Base-by-base conservation (phyloP, 129 eudicot species). In the Dittrichia graveolens region DNA sequence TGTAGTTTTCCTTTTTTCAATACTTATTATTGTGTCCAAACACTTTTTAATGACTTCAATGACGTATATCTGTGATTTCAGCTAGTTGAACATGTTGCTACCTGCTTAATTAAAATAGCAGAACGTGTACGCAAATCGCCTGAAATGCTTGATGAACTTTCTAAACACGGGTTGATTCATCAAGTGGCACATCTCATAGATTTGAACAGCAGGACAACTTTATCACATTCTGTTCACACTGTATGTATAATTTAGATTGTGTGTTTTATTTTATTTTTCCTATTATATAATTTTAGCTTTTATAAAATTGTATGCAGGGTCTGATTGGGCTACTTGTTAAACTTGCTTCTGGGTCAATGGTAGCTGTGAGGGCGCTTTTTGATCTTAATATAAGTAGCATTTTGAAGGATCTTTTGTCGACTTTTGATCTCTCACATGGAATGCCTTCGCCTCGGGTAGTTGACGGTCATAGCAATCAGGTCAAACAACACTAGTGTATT, bases 71-170 rank as follows among this genome's bases (percentile, higher is more conserved):
- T 76, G 7, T 67, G 31, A 42, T 76, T 83, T 24, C 83, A 94
- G 98, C 91, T 94, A 79, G 98, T 94, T 65, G 98, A 94, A 81
- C 86, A 88, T 77, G 98, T 75, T 50, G 93, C 86, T 15, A 87
- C 87, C 61, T 87, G 96, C 89, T 80, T 94, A 34, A 90, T 90
- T 57, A 88, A 72, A 81, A 90, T 94, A 71, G 96, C 77, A 31
- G 89, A 84, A 75, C 81, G 80, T 75, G 89, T 81, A 8, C 71
- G 77, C 31, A 53, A 78, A 64, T 86, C 83, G 61, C 62, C 91
- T 46, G 89, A 82, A 15, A 80, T 77, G 89, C 73, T 94, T 79
- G 95, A 86, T 77, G 96, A 90, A 74, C 86, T 94, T 57, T 90
- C 90, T 50, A 78, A 83, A 62, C 91, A 94, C 46, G 96, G 91